A percentile compares a stretch with the other conserved stretches of the same genome.
Evolutionary conservation across 345 rosid species (phyloP).

Genomic region (Hibiscus trionum): DNA sequence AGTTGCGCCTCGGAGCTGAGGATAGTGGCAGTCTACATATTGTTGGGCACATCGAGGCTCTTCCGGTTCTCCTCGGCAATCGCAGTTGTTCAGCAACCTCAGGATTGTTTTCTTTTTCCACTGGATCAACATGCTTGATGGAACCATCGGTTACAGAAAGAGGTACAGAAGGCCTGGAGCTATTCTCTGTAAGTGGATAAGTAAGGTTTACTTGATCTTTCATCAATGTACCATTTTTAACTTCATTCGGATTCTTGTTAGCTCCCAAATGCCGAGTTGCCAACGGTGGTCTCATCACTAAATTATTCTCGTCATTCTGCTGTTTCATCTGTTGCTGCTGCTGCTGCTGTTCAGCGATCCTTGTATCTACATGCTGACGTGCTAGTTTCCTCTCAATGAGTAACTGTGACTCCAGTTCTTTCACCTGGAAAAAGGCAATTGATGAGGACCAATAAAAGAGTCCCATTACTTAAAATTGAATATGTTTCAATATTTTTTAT

Average conservation of each 20-base stretch:
- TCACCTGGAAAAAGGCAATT: conserved; percentile 38
- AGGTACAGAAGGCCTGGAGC: conserved; percentile 30
- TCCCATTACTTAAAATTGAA: background rate
- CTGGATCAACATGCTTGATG: conserved; percentile 33
- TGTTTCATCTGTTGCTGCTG: conserved; percentile 29
- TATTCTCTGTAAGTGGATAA: conserved; percentile 32
- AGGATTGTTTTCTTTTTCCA: conserved; percentile 89
- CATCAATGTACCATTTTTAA: conserved; percentile 10
- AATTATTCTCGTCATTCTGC: conserved; percentile 45
- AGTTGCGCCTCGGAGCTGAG: conserved; percentile 65
- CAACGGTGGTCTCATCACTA: conserved; percentile 45
- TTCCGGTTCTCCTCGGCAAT: conserved; percentile 59
- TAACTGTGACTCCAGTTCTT: conserved; percentile 86
- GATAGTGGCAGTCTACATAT: conserved; percentile 27
- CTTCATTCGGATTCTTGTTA: conserved; percentile 37
- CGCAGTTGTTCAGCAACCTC: conserved; percentile 41
- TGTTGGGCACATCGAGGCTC: conserved; percentile 59
- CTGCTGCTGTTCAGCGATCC: conserved; percentile 66
- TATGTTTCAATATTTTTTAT: background rate
- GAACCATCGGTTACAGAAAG: conserved; percentile 28
- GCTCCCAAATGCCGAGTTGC: conserved; percentile 35
- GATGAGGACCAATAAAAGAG: conserved; percentile 1
- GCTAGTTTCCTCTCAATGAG: conserved; percentile 89
- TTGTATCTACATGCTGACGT: conserved; percentile 88
- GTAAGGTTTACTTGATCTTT: conserved; percentile 36